phyloP scores from a whole-genome alignment of 768 basidiomycete genomes.

The Phylloporus sp. region DNA sequence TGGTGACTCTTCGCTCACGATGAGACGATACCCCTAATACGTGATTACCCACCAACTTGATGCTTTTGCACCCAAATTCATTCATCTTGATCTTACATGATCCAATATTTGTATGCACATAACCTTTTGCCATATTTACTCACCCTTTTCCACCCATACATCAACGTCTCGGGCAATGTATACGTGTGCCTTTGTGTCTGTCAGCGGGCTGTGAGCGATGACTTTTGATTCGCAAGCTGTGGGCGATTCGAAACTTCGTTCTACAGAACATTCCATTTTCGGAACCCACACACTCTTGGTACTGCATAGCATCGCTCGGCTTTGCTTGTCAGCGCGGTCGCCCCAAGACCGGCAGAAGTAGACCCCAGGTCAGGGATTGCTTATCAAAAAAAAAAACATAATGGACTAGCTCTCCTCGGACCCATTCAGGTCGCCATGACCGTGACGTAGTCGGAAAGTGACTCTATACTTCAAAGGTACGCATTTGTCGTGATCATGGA shows the following conservation, averaged over 20 bases:
- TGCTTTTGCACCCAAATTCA: constrained; percentile 10
- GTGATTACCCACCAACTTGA: constrained; percentile 27
- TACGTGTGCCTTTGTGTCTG: constrained; percentile 4
- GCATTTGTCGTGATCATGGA: constrained; percentile 32
- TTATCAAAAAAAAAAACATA: constrained; percentile 9
- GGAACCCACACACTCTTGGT: constrained; percentile 12
- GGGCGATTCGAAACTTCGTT: constrained; percentile 14
- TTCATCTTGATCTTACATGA: constrained; percentile 18
- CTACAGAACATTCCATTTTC: constrained; percentile 26
- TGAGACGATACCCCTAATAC: constrained; percentile 32
- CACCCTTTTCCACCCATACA: constrained; percentile 2
- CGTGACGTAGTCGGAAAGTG: constrained; percentile 24
- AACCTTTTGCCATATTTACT: constrained; percentile 14
- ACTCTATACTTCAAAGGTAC: constrained; percentile 22
- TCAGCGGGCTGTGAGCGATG: constrained; percentile 6
- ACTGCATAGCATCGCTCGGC: constrained; percentile 18
- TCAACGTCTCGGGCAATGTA: constrained; percentile 14
- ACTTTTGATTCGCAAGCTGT: constrained; percentile 12
- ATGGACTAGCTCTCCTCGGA: constrained; percentile 2
- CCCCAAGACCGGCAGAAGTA: neutral
- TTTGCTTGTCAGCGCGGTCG: constrained; percentile 7
- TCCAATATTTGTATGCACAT: constrained; percentile 29
- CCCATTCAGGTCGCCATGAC: constrained; percentile 18
- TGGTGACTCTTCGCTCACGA: constrained; percentile 16
- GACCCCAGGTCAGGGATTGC: constrained; percentile 8